These are phyloP conservation scores for Globisporangium orthogonon DNA, from an alignment of 352 stramenopile species.

Conservation along the genomic window DNA sequence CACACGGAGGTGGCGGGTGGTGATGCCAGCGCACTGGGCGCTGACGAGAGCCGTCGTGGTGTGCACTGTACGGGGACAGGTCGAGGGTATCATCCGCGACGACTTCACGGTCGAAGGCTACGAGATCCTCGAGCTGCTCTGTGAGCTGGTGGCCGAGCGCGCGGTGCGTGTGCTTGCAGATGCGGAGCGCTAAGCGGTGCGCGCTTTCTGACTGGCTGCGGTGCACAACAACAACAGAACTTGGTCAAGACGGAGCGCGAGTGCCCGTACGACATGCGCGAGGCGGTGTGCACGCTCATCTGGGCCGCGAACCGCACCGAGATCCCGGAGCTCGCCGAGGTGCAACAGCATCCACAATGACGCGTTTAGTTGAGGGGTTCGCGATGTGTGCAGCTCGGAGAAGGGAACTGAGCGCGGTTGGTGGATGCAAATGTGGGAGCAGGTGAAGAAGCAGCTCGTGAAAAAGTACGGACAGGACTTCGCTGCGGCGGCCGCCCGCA, in stretches of 20 bases:
- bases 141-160: constrained; percentile 90
- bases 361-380: too few relatives aligned
- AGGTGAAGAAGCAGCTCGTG: constrained; percentile 83
- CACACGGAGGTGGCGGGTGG: too few relatives aligned
- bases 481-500: constrained; percentile 66
- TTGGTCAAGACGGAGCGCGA: constrained; percentile 88
- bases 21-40: too few relatives aligned
- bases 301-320: constrained; percentile 89
- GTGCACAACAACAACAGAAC: constrained; percentile 25
- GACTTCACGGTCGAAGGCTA: constrained; percentile 96
- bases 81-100: constrained; percentile 92
- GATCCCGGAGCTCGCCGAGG: constrained; percentile 90
- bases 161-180: constrained; percentile 32
- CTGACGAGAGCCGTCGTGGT: too few relatives aligned
- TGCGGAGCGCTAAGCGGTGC: too few relatives aligned
- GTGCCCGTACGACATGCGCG: constrained; percentile 91
- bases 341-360: constrained; percentile 16
- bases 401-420: background rate
- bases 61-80: constrained; percentile 41
- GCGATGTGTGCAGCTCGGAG: too few relatives aligned
- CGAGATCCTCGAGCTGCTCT: constrained; percentile 93
- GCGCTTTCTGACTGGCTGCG: too few relatives aligned
- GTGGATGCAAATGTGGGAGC: background rate
- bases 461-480: constrained; percentile 91
- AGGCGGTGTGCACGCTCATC: constrained; percentile 92